Conservation (phyloP, 495 filamentous ascomycete species). For the Neurospora tetraspora region DNA sequence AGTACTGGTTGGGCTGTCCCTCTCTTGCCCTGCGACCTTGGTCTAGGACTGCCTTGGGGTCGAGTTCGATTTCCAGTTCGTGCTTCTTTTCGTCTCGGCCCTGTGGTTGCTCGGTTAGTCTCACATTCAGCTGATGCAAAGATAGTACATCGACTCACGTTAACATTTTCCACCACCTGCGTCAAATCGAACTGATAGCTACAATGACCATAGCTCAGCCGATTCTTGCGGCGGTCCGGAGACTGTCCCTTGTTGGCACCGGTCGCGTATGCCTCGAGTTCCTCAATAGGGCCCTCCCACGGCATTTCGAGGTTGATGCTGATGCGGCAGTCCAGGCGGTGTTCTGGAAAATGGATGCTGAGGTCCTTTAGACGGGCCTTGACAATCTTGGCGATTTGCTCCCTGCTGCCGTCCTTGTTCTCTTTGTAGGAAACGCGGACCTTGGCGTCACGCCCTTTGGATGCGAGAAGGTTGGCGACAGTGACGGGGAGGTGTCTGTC, state of each 20-base stretch:
- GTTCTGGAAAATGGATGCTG: conserved; percentile 63
- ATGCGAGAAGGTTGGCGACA: conserved; percentile 41
- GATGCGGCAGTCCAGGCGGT: conserved; percentile 73
- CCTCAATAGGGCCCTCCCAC: conserved; percentile 57
- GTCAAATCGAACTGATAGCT: conserved; percentile 85
- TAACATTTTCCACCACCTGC: conserved; percentile 52
- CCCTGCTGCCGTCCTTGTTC: conserved; percentile 20
- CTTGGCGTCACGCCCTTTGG: conserved; percentile 46
- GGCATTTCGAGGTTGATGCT: conserved; percentile 86
- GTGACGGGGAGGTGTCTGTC: conserved; percentile 29
- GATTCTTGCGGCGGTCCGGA: conserved; percentile 70
- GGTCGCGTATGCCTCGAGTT: conserved; percentile 32
- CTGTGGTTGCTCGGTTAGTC: conserved; percentile 17
- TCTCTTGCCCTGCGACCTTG: conserved; percentile 54
- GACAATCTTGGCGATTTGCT: conserved; percentile 72
- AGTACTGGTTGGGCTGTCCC: conserved; percentile 55
- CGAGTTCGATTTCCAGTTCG: conserved; percentile 81
- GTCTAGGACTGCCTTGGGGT: conserved; percentile 52
- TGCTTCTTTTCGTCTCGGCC: conserved; percentile 57
- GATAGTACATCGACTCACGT: conserved; percentile 37
- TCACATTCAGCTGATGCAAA: neutral
- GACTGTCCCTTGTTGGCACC: conserved; percentile 30
- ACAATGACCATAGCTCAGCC: conserved; percentile 77
- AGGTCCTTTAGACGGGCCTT: conserved; percentile 80
- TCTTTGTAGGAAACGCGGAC: conserved; percentile 70